phyloP scores from a whole-genome alignment of 2,329 filamentous ascomycete genomes.

The Fusarium sp. region DNA sequence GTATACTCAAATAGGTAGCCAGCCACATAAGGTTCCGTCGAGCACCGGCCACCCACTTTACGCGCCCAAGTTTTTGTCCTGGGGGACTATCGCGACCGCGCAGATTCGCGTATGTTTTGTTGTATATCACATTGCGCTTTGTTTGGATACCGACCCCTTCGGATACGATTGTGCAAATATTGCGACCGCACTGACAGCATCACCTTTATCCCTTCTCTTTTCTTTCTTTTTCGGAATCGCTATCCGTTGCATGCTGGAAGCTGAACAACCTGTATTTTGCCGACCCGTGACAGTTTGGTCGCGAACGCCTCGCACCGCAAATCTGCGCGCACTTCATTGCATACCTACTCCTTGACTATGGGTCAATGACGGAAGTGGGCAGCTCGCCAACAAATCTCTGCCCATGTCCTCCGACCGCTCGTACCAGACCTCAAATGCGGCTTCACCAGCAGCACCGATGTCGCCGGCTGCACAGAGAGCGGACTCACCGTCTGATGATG shows the following conservation, averaged over 20 bases:
- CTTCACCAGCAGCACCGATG: constrained; percentile 43
- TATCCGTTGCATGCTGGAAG: neutral
- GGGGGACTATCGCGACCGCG: constrained; percentile 37
- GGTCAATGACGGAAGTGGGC: constrained; percentile 47
- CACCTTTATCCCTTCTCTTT: constrained; percentile 1
- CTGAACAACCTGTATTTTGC: neutral
- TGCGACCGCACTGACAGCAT: constrained; percentile 6
- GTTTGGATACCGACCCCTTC: constrained; percentile 28
- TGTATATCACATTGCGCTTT: constrained; percentile 26
- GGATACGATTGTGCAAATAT: constrained; percentile 9
- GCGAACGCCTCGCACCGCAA: constrained; percentile 11
- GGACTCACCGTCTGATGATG: constrained; percentile 43
- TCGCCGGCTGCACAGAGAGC: constrained; percentile 39
- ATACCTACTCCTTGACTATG: constrained; percentile 44
- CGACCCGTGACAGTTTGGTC: constrained; percentile 4
- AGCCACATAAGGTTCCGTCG: constrained; percentile 17
- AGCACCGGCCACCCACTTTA: constrained; percentile 44
- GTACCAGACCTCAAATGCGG: constrained; percentile 34
- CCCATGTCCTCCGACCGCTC: constrained; percentile 34
- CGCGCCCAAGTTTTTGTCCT: constrained; percentile 28
- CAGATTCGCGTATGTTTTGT: constrained; percentile 37
- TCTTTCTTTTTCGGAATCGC: neutral
- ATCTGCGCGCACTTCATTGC: constrained; percentile 13
- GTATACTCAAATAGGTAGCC: neutral
- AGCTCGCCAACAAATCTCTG: constrained; percentile 44